Evolutionary conservation across 2,329 filamentous ascomycete species (phyloP).

Genomic region (Sclerotinia subarctica): DNA sequence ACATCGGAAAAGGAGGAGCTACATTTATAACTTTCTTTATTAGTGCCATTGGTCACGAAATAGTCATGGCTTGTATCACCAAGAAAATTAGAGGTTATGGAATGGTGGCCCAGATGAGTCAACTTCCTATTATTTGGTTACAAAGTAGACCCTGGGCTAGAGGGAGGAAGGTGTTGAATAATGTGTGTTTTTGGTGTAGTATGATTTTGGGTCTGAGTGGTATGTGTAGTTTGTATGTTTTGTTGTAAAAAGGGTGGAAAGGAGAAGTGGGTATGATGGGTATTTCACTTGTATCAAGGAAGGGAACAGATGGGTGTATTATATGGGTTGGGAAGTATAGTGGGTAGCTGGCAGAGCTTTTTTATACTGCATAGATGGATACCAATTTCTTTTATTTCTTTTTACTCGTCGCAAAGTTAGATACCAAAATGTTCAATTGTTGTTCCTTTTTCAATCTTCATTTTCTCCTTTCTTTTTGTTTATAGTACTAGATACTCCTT

Average conservation of each 20-base stretch:
- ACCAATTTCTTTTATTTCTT: neutral
- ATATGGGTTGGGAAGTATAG: slow-evolving; percentile 2
- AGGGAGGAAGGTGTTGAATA: slow-evolving; percentile 75
- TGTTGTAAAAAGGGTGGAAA: neutral
- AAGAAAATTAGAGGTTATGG: slow-evolving; percentile 95
- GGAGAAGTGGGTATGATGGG: neutral
- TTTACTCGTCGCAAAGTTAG: neutral
- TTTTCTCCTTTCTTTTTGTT: neutral
- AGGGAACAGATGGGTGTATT: neutral
- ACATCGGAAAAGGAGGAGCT: slow-evolving; percentile 72
- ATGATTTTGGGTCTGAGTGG: slow-evolving; percentile 80
- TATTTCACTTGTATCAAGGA: neutral
- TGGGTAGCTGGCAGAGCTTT: neutral
- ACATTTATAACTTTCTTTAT: slow-evolving; percentile 91
- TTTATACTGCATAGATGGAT: slow-evolving; percentile 1
- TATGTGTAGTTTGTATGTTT: slow-evolving; percentile 20
- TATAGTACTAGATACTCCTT: too few relatives aligned
- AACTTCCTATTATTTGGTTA: slow-evolving; percentile 90
- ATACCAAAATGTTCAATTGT: neutral
- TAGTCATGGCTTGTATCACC: slow-evolving; percentile 97
- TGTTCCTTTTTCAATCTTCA: neutral
- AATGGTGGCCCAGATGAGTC: slow-evolving; percentile 92
- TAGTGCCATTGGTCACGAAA: slow-evolving; percentile 83
- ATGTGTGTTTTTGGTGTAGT: slow-evolving; percentile 84
- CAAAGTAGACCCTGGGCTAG: slow-evolving; percentile 78